A percentile compares a stretch with the other conserved stretches of the same genome.
phyloP scores from a whole-genome alignment of 2,329 filamentous ascomycete genomes.

The Penicillium sp. region DNA sequence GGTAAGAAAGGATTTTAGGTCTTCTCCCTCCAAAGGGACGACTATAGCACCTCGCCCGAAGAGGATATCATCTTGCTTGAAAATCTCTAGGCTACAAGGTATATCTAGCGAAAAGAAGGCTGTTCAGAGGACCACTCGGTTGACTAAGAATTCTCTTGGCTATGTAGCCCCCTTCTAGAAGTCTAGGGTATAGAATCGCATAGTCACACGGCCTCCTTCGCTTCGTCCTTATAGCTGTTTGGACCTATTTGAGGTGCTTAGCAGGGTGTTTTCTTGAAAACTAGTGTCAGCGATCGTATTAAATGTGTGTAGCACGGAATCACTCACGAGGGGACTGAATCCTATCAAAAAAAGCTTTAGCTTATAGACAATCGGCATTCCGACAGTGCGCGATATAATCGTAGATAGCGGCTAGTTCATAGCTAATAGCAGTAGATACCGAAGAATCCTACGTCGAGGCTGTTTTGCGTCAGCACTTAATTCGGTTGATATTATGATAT shows the following conservation, averaged over 20 bases:
- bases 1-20: slow-evolving; percentile 13
- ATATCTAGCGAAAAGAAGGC: slow-evolving; percentile 13
- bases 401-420: slow-evolving; percentile 13
- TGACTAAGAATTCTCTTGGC: slow-evolving; percentile 11
- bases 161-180: slow-evolving; percentile 14
- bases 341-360: slow-evolving; percentile 13
- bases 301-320: slow-evolving; percentile 3
- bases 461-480: slow-evolving; percentile 6
- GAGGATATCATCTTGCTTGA: slow-evolving; percentile 10
- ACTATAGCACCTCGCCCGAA: slow-evolving; percentile 14
- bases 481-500: not conserved
- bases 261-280: slow-evolving; percentile 11
- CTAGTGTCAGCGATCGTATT: slow-evolving; percentile 8
- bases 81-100: slow-evolving; percentile 13
- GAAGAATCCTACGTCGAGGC: slow-evolving; percentile 13
- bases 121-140: slow-evolving; percentile 12
- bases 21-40: slow-evolving; percentile 6
- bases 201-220: slow-evolving; percentile 12
- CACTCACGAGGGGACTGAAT: slow-evolving; percentile 9
- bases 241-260: slow-evolving; percentile 6
- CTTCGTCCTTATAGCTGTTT: slow-evolving; percentile 13
- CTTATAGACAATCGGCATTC: slow-evolving; percentile 11
- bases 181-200: slow-evolving; percentile 11
- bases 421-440: slow-evolving; percentile 7
- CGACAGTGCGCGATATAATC: slow-evolving; percentile 10